Conservation (phyloP, 257 asterid genomes). For the Salvia miltiorrhiza region DNA sequence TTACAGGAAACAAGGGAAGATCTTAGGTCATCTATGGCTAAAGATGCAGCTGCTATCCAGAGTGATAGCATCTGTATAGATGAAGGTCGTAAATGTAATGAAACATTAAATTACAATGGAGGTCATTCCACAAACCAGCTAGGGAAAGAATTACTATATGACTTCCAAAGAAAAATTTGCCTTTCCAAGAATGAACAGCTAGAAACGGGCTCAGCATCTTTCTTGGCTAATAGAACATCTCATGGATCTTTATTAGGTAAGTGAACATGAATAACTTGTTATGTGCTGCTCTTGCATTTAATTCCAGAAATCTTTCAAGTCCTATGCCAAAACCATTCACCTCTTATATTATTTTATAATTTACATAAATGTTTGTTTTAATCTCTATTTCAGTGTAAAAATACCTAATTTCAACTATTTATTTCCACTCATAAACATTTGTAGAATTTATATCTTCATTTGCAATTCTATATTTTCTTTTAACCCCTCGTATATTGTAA, state of each 20-base stretch:
- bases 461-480: neutral
- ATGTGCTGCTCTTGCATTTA: constrained; percentile 11
- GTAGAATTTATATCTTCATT: neutral
- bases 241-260: constrained; percentile 53
- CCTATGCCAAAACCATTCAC: neutral
- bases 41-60: constrained; percentile 75
- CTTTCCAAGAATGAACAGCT: constrained; percentile 58
- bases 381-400: neutral
- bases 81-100: constrained; percentile 30
- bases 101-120: constrained; percentile 28
- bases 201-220: constrained; percentile 32
- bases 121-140: constrained; percentile 26
- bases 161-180: constrained; percentile 81
- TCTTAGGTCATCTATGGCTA: constrained; percentile 88
- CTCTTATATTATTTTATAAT: neutral
- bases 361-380: too few relatives aligned
- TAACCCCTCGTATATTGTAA: neutral
- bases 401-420: neutral
- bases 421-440: neutral
- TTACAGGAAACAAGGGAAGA: constrained; percentile 72
- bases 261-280: constrained; percentile 21
- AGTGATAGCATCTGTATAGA: constrained; percentile 51
- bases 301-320: neutral
- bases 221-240: constrained; percentile 33
- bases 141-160: constrained; percentile 40